Base-by-base conservation (phyloP, 306 rosid species). In the Boehmeria nivea region DNA sequence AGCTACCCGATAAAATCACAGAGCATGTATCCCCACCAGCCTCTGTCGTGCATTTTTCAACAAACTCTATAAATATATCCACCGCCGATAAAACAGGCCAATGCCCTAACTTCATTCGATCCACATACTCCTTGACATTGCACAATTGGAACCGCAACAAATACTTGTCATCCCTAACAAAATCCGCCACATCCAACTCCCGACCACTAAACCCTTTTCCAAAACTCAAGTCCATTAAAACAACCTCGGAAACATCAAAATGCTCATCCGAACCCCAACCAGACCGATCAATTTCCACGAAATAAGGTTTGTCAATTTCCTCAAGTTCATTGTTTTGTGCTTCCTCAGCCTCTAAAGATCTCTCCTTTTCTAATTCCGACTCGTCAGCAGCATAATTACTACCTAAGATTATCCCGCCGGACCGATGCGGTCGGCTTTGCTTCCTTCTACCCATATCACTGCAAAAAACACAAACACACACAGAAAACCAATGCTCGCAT, bases 201-300 rank as follows among this genome's bases (percentile, higher is more conserved):
- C 63, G 74, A 49, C 82, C 80, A 18, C 78, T 50, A 69, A 78
- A 80, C 31, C 70, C 83, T 58, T 78, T 87, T 73, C 74, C 61
- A 27, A 75, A 51, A 57, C 59, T 75, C 67, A 82, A 75, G 77
- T 75, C 70, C 15, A 57, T 68, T 12, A 87, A 54, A 78, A 91
- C 82, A 71, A 87, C 69, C 76, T 91, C 96, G 9, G 96, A 83
- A 72, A 91, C 65, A 73, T 91, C 98, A 44, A 66, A 79, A 68
- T 87, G 96, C 61, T 78, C 78, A 26, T 77, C 64, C 9, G 72
- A 76, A 63, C 65, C 64, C 93, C 87, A 80, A 65, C 70, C 26
- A 7, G 72, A 61, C 76, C 58, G 65, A 54, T 82, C 93, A 75
- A 87, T 76, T 70, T 87, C 98, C 47, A 87, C 89, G 66, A 80